Base-by-base conservation (phyloP, 345 rosid species). In the Bruguiera gymnorhiza region DNA sequence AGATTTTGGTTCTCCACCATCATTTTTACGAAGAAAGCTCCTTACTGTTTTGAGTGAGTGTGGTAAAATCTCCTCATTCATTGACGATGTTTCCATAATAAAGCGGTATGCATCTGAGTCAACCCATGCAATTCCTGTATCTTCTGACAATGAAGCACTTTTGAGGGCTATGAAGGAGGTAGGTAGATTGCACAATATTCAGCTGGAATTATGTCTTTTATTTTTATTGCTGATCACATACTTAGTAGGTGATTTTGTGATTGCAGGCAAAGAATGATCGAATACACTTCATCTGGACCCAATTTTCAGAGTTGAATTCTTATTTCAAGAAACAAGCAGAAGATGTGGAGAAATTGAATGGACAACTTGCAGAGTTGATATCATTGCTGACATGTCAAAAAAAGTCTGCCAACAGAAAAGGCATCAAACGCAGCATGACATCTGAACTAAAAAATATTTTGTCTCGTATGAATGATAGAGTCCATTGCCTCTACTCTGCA, bases 211-310 rank as follows among this genome's bases (percentile, higher is more conserved):
- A 26, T 36, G 9, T 37, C 20, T 13, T 34, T 34, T 54, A 34
- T 63, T 24, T 67, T 58, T 54, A 16, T 60, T 23, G 1, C 3
- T 36, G 71, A 5, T 30, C 20, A 30, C 31, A 32, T 63, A 23
- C 53, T 67, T 66, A 63, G 63, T 60, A 74, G 2, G 26, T 68
- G 8, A 29, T 56, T 3, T 37, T 34, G 39, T 80, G 36, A 29
- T 71, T 74, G 66, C 80, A 95, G 98, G 96, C 75, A 54, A 90
- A 83, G 86, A 90, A 86, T 76, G 87, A 72, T 59, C 71, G 74
- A 39, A 79, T 84, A 54, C 89, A 95, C 52, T 90, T 90, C 65
- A 86, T 96, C 46, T 92, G 98, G 99, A 80, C 93, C 54, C 98
- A 90, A 30, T 90, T 96, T 78, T 83, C 98, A 27, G 97, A 92